Percentiles rank a stretch among this genome's conserved stretches.
Evolutionary conservation across 192 early-diverging fungal species (phyloP).

Genomic region (Thamnidium elegans): DNA sequence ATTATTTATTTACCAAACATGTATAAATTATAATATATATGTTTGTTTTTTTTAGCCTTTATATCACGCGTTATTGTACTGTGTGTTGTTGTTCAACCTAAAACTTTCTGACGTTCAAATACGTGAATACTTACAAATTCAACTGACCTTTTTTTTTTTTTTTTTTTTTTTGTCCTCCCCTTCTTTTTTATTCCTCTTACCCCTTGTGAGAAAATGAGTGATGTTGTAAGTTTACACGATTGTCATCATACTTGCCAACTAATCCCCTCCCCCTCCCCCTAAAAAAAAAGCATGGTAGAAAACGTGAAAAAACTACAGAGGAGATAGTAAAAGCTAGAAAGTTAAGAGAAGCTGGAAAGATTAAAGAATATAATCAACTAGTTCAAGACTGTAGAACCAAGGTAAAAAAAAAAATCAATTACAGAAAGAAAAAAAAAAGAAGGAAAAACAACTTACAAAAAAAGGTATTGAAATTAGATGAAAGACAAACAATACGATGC

Average conservation of each 20-base stretch:
- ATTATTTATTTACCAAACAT: too few relatives aligned
- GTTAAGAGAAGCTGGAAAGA: conserved; percentile 41
- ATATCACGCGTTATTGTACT: too few relatives aligned
- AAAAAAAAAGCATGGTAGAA: conserved; percentile 37
- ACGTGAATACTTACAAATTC: too few relatives aligned
- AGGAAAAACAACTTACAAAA: not conserved
- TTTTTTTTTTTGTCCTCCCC: not conserved
- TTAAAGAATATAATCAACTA: conserved; percentile 40
- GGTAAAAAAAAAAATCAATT: conserved; percentile 5
- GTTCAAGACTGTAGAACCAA: conserved; percentile 31
- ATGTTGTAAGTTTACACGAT: not conserved
- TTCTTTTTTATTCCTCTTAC: not conserved
- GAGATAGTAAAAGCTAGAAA: conserved; percentile 35
- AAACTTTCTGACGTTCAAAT: too few relatives aligned
- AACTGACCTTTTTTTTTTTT: too few relatives aligned
- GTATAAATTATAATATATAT: too few relatives aligned
- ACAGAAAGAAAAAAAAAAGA: not conserved
- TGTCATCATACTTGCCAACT: not conserved
- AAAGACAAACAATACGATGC: conserved; percentile 35
- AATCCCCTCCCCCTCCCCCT: not conserved
- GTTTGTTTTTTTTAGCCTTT: too few relatives aligned
- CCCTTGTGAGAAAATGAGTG: not conserved
- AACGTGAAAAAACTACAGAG: conserved; percentile 35
- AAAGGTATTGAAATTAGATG: conserved; percentile 25
- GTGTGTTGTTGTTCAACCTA: too few relatives aligned